Conservation (phyloP, 2,329 filamentous ascomycete species). For the Pseudogymnoascus sp. region DNA sequence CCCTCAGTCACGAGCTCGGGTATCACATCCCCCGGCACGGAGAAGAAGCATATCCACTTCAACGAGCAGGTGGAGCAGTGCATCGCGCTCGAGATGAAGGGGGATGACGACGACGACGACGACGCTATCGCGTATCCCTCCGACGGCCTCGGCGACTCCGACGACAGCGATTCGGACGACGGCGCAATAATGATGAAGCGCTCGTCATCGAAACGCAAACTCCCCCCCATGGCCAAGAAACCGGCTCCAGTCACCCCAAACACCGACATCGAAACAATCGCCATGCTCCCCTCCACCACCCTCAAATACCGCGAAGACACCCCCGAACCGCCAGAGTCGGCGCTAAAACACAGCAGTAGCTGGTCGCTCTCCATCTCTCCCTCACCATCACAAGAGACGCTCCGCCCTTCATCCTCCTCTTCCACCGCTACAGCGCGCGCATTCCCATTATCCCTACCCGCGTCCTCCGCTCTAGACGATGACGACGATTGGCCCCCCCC, state of each 20-base stretch:
- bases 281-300: constrained; percentile 53
- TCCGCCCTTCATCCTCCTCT: constrained; percentile 44
- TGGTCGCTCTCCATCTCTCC: constrained; percentile 56
- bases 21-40: constrained; percentile 46
- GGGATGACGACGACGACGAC: constrained; percentile 63
- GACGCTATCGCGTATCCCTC: constrained; percentile 34
- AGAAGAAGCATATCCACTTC: constrained; percentile 89
- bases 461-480: constrained; percentile 31
- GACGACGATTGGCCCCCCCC: constrained; percentile 40
- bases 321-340: constrained; percentile 54
- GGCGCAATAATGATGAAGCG: constrained; percentile 58
- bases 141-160: constrained; percentile 28
- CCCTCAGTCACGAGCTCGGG: constrained; percentile 65
- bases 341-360: constrained; percentile 52
- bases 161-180: constrained; percentile 52
- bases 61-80: constrained; percentile 94
- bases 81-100: constrained; percentile 82
- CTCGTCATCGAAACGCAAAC: constrained; percentile 47
- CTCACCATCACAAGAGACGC: constrained; percentile 66
- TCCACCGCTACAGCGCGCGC: neutral
- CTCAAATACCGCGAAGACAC: constrained; percentile 74
- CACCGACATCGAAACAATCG: constrained; percentile 50
- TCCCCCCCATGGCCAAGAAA: constrained; percentile 31
- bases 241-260: constrained; percentile 1
- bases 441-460: neutral